Conservation (phyloP, 768 basidiomycete species). For the Crassisporium funariophilum region DNA sequence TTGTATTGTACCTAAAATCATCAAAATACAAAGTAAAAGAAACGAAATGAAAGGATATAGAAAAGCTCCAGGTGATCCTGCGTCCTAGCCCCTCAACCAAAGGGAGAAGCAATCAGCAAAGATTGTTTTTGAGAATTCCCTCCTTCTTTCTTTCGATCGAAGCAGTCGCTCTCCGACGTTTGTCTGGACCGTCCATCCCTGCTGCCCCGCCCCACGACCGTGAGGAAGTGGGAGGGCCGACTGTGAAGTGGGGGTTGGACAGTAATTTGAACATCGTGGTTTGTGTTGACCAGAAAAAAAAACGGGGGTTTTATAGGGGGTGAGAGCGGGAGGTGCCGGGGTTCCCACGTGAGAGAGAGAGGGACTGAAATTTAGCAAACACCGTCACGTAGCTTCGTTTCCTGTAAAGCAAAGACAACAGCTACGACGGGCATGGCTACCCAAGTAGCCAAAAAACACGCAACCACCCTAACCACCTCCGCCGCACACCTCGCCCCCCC, state of each 20-base stretch:
- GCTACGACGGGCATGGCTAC: slow-evolving; percentile 24
- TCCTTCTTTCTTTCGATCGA: slow-evolving; percentile 29
- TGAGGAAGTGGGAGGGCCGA: slow-evolving; percentile 33
- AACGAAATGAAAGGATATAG: slow-evolving; percentile 47
- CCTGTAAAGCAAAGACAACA: slow-evolving; percentile 12
- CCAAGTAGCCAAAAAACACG: slow-evolving; percentile 11
- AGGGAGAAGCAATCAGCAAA: slow-evolving; percentile 89
- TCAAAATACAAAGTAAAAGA: slow-evolving; percentile 13
- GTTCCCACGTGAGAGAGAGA: slow-evolving; percentile 16
- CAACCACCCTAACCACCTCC: slow-evolving; percentile 18
- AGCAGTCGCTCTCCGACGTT: slow-evolving; percentile 70
- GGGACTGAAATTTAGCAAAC: slow-evolving; percentile 2
- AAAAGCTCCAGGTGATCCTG: slow-evolving; percentile 89
- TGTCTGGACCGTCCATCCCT: slow-evolving; percentile 88
- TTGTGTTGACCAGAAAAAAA: slow-evolving; percentile 17
- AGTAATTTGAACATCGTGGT: slow-evolving; percentile 84
- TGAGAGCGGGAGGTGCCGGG: slow-evolving; percentile 18
- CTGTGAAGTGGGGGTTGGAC: slow-evolving; percentile 56
- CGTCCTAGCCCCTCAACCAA: slow-evolving; percentile 88
- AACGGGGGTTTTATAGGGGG: slow-evolving; percentile 32
- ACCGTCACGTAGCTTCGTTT: not conserved
- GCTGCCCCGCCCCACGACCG: too few relatives aligned
- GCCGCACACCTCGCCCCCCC: slow-evolving; percentile 40
- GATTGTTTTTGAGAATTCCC: slow-evolving; percentile 82
- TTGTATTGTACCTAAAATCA: slow-evolving; percentile 20